Evolutionary conservation across 179 eudicot species (phyloP), one percentile per base, ranked within the genome.

Genomic region (Carnegiea gigantea): DNA sequence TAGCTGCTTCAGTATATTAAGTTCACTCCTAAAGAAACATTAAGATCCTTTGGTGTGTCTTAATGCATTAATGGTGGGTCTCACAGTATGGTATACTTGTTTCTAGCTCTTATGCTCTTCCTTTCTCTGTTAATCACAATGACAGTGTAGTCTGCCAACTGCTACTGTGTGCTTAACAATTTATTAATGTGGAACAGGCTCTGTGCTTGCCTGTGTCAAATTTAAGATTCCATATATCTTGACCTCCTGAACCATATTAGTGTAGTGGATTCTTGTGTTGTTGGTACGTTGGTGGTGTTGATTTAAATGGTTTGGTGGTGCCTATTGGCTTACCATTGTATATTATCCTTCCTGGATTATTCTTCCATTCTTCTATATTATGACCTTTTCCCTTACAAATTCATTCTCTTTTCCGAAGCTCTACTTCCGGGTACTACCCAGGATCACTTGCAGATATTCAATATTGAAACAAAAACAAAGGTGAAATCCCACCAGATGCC

Each of bases 401-500:
- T 86, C 21, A 49, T 73, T 57, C 70, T 81, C 73, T 89, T 79
- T 83, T 64, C 48, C 77, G 89, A 85, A 95, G 99, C 99, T 86
- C 95, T 89, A 94, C 89, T 95, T 76, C 90, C 93, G 3, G 99
- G 99, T 70, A 95, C 98, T 57, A 92, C 98, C 78, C 99, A 95
- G 86, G 99, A 95, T 86, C 98, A 94, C 87, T 86, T 95, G 70
- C 99, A 95, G 81, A 92, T 95, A 84, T 95, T 95, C 83, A 95
- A 95, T 85, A 95, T 95, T 79, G 98, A 94, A 85, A 83, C 92
- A 79, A 95, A 95, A 84, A 94, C 95, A 28, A 95, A 95, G 84
- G 87, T 95, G 85, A 95, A 95, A 86, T 94, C 99, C 8, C 89
- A 95, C 82, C 99, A 94, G 90, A 95, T 95, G 99, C 98, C 98